These are phyloP conservation scores for Massarina eburnea DNA, from an alignment of 2,329 filamentous ascomycete genomes.

Conservation along the genomic window DNA sequence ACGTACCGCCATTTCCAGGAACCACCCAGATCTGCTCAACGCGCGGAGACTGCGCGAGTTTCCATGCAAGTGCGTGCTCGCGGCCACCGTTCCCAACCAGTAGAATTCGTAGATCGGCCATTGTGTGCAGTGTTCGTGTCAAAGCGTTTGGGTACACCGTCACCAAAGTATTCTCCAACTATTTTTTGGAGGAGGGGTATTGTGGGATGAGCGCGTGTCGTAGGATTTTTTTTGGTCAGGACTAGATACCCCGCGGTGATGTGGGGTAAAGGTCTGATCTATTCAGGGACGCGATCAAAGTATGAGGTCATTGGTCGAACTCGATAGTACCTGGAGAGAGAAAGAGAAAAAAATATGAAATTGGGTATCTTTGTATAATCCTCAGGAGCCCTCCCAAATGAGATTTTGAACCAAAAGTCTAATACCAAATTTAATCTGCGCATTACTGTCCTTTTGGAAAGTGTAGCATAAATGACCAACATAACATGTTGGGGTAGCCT, in stretches of 20 bases:
- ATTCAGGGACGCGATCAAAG: background rate
- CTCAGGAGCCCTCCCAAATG: too few species aligned
- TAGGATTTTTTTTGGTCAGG: slow-evolving; percentile 4
- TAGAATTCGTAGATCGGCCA: slow-evolving; percentile 56
- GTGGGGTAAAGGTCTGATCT: background rate
- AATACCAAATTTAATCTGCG: too few species aligned
- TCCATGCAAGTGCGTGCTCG: slow-evolving; percentile 95
- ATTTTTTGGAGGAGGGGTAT: background rate
- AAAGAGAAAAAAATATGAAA: background rate
- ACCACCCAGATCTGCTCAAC: slow-evolving; percentile 73
- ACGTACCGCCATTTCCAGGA: slow-evolving; percentile 76
- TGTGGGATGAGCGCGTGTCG: background rate
- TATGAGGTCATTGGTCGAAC: slow-evolving; percentile 1
- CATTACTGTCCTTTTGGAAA: too few species aligned
- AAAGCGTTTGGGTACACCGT: background rate
- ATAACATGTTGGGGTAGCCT: too few species aligned
- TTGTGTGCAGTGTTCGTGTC: background rate
- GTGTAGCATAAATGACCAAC: too few species aligned
- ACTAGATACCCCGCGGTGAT: slow-evolving; percentile 3
- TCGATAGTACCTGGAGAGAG: background rate
- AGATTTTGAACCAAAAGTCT: background rate
- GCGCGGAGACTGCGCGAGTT: slow-evolving; percentile 76
- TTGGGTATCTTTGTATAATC: background rate
- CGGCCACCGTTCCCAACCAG: slow-evolving; percentile 92
- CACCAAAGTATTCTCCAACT: background rate